These are phyloP conservation scores for Aspergillus clavatus DNA, from an alignment of 2,329 filamentous ascomycete species.

Conservation along the genomic window DNA sequence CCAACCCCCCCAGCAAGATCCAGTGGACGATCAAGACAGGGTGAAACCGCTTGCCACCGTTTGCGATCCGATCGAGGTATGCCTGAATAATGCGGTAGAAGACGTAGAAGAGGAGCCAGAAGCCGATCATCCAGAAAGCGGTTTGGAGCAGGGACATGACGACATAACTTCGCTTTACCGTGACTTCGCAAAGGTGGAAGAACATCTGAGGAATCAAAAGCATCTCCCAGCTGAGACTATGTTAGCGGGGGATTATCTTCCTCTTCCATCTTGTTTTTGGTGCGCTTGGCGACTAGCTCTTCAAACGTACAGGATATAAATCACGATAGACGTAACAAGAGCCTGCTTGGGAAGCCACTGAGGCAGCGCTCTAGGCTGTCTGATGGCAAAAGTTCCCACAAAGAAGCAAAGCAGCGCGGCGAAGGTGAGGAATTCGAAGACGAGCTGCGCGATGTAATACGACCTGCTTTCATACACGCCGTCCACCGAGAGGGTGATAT, in stretches of 20 bases:
- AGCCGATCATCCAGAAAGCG: slow-evolving; percentile 14
- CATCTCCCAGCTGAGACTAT: slow-evolving; percentile 9
- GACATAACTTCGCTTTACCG: slow-evolving; percentile 18
- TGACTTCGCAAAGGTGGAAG: slow-evolving; percentile 11
- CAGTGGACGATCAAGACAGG: slow-evolving; percentile 13
- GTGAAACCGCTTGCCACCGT: slow-evolving; percentile 13
- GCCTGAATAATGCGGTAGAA: slow-evolving; percentile 20
- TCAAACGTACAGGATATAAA: slow-evolving; percentile 10
- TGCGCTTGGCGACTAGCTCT: not conserved
- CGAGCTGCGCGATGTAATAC: slow-evolving; percentile 9
- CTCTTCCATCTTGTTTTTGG: slow-evolving; percentile 3
- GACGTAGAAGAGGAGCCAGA: slow-evolving; percentile 15
- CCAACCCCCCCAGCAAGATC: slow-evolving; percentile 11
- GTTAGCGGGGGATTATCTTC: not conserved
- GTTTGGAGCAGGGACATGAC: slow-evolving; percentile 16
- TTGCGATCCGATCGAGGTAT: slow-evolving; percentile 14
- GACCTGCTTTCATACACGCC: not conserved
- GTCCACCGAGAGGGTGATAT: not conserved
- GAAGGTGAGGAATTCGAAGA: slow-evolving; percentile 16
- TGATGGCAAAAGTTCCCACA: slow-evolving; percentile 16
- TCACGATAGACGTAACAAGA: slow-evolving; percentile 10
- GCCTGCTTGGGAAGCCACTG: slow-evolving; percentile 9
- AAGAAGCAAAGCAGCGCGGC: slow-evolving; percentile 16
- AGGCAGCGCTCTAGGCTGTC: slow-evolving; percentile 6
- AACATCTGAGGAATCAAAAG: slow-evolving; percentile 9